Percentiles rank a stretch among this genome's conserved stretches.
These are phyloP conservation scores for Rhynchosporium secalis DNA, from an alignment of 2,329 filamentous ascomycete species.

Conservation along the genomic window DNA sequence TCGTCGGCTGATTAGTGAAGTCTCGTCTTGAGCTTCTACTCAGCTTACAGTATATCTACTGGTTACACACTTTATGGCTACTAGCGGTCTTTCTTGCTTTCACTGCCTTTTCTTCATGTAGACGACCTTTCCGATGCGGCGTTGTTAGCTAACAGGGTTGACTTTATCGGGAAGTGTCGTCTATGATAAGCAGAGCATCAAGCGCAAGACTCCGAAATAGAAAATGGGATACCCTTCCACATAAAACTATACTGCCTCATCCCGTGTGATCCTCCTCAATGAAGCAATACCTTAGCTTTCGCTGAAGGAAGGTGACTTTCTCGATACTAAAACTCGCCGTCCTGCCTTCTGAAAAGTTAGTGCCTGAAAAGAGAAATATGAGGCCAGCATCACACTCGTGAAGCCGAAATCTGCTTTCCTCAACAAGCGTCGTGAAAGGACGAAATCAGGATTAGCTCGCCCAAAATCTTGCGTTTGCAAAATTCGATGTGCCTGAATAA, in stretches of 20 bases:
- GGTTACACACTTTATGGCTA: not conserved
- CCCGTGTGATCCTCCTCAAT: no score
- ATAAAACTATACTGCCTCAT: not conserved
- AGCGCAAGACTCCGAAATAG: not conserved
- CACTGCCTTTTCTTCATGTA: not conserved
- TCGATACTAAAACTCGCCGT: no score
- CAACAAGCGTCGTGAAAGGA: no score
- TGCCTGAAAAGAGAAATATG: no score
- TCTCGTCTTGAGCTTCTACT: not conserved
- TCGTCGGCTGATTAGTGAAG: not conserved
- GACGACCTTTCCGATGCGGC: not conserved
- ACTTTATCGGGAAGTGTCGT: not conserved
- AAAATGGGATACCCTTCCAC: not conserved
- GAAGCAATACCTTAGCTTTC: not conserved
- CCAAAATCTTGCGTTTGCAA: no score
- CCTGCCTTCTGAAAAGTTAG: no score
- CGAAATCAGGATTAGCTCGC: no score
- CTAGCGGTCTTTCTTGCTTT: not conserved
- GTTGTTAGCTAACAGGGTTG: not conserved
- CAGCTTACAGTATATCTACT: not conserved
- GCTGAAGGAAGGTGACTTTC: not conserved
- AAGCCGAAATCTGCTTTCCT: no score
- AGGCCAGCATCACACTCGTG: no score
- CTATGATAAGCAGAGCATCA: not conserved
- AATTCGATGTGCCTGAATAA: no score